phyloP scores from a whole-genome alignment of 164 flowering plant species.

The Protea cynaroides region DNA sequence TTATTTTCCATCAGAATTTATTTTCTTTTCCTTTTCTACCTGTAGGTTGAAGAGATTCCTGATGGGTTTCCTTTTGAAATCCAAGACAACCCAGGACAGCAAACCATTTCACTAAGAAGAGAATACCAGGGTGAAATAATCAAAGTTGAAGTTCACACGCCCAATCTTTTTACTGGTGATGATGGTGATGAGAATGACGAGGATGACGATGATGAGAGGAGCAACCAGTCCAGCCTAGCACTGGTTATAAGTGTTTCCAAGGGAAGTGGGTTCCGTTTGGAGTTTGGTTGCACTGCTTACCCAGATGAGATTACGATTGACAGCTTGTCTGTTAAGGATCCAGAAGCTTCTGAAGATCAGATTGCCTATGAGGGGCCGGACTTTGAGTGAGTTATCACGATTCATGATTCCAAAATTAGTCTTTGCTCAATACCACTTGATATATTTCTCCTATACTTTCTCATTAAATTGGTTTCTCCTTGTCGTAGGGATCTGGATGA shows the following conservation, averaged over 20 bases:
- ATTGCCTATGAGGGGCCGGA: slow-evolving; percentile 84
- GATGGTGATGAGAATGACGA: slow-evolving; percentile 28
- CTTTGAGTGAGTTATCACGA: slow-evolving; percentile 51
- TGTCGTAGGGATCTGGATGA: slow-evolving; percentile 86
- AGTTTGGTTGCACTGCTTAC: slow-evolving; percentile 57
- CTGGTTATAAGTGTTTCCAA: slow-evolving; percentile 59
- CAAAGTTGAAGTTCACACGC: slow-evolving; percentile 72
- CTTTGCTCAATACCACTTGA: neutral
- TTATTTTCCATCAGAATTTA: neutral
- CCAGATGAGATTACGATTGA: slow-evolving; percentile 76
- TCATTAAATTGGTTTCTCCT: neutral
- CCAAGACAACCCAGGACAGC: slow-evolving; percentile 57
- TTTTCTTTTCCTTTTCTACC: neutral
- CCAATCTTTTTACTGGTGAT: slow-evolving; percentile 55
- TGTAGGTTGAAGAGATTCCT: slow-evolving; percentile 55
- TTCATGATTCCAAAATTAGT: neutral
- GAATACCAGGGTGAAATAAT: slow-evolving; percentile 61
- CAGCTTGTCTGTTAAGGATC: slow-evolving; percentile 46
- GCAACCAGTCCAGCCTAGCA: slow-evolving; percentile 39
- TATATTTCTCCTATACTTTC: neutral
- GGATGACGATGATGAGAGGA: slow-evolving; percentile 25
- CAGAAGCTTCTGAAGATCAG: slow-evolving; percentile 53
- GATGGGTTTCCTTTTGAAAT: slow-evolving; percentile 64
- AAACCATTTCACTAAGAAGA: slow-evolving; percentile 50
- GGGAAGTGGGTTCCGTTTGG: slow-evolving; percentile 44